A percentile compares a stretch with the other conserved stretches of the same genome.
These are phyloP conservation scores for Alternaria sp. DNA, from an alignment of 2,329 filamentous ascomycete species.

Conservation along the genomic window DNA sequence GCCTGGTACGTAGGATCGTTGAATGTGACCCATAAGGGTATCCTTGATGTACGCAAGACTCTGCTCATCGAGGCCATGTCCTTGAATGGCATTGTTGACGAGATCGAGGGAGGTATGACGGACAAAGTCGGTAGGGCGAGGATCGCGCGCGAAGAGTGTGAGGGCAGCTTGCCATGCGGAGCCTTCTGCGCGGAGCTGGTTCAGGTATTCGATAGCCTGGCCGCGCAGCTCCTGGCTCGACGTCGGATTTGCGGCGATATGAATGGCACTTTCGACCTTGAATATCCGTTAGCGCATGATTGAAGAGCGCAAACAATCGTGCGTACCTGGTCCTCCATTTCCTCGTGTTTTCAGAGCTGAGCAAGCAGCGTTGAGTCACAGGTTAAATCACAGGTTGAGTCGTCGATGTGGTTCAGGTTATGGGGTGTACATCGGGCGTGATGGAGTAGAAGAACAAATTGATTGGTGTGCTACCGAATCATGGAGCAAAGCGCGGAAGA, in stretches of 20 bases:
- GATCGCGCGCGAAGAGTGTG: slow-evolving; percentile 80
- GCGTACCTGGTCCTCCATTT: slow-evolving; percentile 53
- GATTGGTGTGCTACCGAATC: slow-evolving; percentile 47
- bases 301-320: neutral
- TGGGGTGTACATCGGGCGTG: slow-evolving; percentile 30
- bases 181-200: slow-evolving; percentile 80
- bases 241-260: slow-evolving; percentile 86
- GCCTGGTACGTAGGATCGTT: slow-evolving; percentile 72
- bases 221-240: slow-evolving; percentile 76
- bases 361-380: slow-evolving; percentile 29
- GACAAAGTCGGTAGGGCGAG: slow-evolving; percentile 80
- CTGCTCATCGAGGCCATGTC: slow-evolving; percentile 75
- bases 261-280: slow-evolving; percentile 92
- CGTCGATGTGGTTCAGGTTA: slow-evolving; percentile 27
- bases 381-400: slow-evolving; percentile 29
- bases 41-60: slow-evolving; percentile 81
- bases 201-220: slow-evolving; percentile 82
- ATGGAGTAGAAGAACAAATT: slow-evolving; percentile 23
- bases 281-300: neutral
- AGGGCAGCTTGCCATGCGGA: slow-evolving; percentile 92
- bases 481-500: slow-evolving; percentile 40
- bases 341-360: slow-evolving; percentile 41
- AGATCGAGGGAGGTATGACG: slow-evolving; percentile 90
- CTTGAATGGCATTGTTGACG: slow-evolving; percentile 89
- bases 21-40: slow-evolving; percentile 81